phyloP scores from a whole-genome alignment of 2,329 filamentous ascomycete species.

The Phialemonium atrogriseum region DNA sequence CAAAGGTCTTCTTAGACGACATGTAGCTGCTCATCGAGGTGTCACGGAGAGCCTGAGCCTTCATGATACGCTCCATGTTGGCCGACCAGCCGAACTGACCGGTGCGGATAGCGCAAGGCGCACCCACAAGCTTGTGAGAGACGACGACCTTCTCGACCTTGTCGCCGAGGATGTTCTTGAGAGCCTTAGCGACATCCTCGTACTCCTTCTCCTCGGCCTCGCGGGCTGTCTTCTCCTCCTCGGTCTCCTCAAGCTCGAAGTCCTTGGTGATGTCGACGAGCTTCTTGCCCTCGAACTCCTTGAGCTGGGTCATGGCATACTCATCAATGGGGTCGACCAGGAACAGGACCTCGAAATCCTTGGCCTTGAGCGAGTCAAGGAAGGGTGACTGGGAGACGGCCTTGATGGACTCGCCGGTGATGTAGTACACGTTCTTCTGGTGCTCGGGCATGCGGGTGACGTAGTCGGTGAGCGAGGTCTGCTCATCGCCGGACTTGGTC shows the following conservation, averaged over 20 bases:
- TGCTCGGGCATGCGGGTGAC: constrained; percentile 99
- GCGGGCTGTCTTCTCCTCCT: constrained; percentile 95
- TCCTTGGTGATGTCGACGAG: constrained; percentile 99
- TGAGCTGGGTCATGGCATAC: constrained; percentile 99
- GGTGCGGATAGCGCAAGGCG: constrained; percentile 97
- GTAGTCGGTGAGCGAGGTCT: constrained; percentile 93
- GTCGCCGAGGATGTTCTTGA: constrained; percentile 99
- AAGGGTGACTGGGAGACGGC: constrained; percentile 97
- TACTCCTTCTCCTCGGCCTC: constrained; percentile 98
- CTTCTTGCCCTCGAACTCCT: constrained; percentile 99
- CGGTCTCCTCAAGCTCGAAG: constrained; percentile 99
- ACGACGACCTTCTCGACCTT: constrained; percentile 99
- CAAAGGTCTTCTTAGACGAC: constrained; percentile 99
- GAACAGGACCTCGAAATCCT: constrained; percentile 99
- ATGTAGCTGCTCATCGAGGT: constrained; percentile 99
- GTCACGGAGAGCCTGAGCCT: constrained; percentile 98
- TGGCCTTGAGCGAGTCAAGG: constrained; percentile 96
- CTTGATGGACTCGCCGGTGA: constrained; percentile 99
- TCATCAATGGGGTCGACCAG: constrained; percentile 98
- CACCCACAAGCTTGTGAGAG: constrained; percentile 89
- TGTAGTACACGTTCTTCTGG: constrained; percentile 99
- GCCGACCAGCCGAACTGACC: constrained; percentile 99
- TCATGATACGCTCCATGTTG: constrained; percentile 99
- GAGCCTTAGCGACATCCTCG: constrained; percentile 86
- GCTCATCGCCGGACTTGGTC: constrained; percentile 96